Evolutionary conservation across 1,139 yeast genomes (phyloP).

Genomic region (Arxiozyma telluris): DNA sequence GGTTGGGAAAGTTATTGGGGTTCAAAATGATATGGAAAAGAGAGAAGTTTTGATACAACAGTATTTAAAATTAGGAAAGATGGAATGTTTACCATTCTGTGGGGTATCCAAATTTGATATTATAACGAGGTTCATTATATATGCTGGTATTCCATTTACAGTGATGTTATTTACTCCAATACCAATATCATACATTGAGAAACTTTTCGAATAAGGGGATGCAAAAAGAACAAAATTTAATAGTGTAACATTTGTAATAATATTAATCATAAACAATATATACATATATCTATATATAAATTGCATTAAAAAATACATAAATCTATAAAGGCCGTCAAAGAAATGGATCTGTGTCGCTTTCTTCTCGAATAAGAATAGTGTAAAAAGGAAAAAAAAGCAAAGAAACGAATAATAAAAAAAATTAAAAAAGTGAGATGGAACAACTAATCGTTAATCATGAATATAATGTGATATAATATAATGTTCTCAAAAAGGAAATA

Average conservation of each 20-base stretch:
- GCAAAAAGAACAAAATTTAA: no score
- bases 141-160: conserved; percentile 26
- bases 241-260: no score
- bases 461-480: neutral
- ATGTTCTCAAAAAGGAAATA: neutral
- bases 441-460: neutral
- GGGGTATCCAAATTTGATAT: conserved; percentile 24
- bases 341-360: neutral
- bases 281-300: no score
- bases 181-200: neutral
- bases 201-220: no score
- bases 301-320: neutral
- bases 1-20: conserved; percentile 11
- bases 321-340: neutral
- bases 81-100: conserved; percentile 18
- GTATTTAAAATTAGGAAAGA: conserved; percentile 13
- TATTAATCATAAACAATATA: no score
- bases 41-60: conserved; percentile 6
- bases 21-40: conserved; percentile 21
- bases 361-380: no score
- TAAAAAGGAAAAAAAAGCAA: no score
- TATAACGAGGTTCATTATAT: conserved; percentile 25
- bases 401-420: no score
- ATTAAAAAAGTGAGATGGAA: neutral
- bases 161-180: conserved; percentile 23